These are phyloP conservation scores for Aurifilum marmelostoma DNA, from an alignment of 2,329 filamentous ascomycete species.

Conservation along the genomic window DNA sequence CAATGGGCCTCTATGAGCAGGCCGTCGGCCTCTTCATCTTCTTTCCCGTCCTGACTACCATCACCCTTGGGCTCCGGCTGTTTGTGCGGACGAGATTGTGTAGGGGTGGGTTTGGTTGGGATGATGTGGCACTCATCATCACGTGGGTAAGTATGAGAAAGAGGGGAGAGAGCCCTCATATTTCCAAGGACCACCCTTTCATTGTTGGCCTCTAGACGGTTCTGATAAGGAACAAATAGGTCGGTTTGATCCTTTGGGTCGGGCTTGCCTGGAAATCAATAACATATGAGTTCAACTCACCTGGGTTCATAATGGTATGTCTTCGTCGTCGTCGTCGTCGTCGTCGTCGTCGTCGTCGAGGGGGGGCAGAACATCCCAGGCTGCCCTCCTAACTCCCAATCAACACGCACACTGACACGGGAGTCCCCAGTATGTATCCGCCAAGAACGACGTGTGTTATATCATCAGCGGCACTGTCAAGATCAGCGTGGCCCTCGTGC, in stretches of 20 bases:
- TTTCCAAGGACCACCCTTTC: neutral
- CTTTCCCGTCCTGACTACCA: conserved; percentile 24
- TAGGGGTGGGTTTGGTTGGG: conserved; percentile 26
- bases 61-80: conserved; percentile 26
- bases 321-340: neutral
- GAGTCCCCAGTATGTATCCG: conserved; percentile 13
- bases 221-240: neutral
- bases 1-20: conserved; percentile 13
- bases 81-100: conserved; percentile 22
- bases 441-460: conserved; percentile 25
- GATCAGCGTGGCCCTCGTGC: conserved; percentile 26
- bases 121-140: conserved; percentile 24
- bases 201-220: neutral
- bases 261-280: conserved; percentile 13
- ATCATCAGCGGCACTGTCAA: conserved; percentile 26
- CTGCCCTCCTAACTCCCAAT: neutral
- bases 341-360: neutral
- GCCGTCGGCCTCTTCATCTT: conserved; percentile 21
- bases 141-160: conserved; percentile 21
- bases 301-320: conserved; percentile 2
- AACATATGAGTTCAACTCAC: neutral
- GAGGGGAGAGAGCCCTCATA: neutral
- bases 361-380: neutral
- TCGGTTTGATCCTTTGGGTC: conserved; percentile 17
- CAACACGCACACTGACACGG: neutral